Base-by-base conservation (phyloP, 2,329 filamentous ascomycete genomes). In the Penicillium sp. region DNA sequence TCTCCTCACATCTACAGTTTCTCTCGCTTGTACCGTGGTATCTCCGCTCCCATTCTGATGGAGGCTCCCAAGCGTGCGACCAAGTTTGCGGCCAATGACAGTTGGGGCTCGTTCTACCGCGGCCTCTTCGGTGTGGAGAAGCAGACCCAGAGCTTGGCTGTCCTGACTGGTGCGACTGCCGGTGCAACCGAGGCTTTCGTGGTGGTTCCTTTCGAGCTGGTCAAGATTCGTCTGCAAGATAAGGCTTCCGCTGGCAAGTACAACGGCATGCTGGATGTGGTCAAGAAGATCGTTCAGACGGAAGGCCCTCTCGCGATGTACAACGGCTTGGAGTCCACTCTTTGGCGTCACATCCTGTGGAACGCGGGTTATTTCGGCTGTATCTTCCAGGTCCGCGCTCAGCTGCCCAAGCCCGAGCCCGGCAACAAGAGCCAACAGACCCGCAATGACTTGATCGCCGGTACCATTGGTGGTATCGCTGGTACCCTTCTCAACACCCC, bases 71-170 rank as follows among this genome's bases (percentile, higher is more conserved):
- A 96, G 86, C 86, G 92, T 81, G 94, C 94, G 45, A 98, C 92
- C 82, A 99, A 99, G 80, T 99, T 99, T 79, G 94, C 95, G 49
- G 95, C 95, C 80, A 99, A 99, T 80, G 95, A 99, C 77, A 91
- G 94, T 77, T 99, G 95, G 95, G 95, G 95, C 71, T 88, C 92
- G 79, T 86, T 97, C 79, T 99, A 96, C 83, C 90, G 92, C 75
- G 89, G 90, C 68, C 76, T 90, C 53, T 98, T 99, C 75, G 92
- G 91, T 67, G 84, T 90, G 57, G 78, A 86, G 58, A 91, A 96
- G 82, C 95, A 96, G 88, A 98, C 86, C 73, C 95, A 99, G 81
- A 86, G 87, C 1, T 86, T 99, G 60, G 96, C 95, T 25, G 86
- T 97, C 66, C 86, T 99, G 54, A 99, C 95, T 4, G 95, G 95